phyloP scores from a whole-genome alignment of 1,284 basidiomycete species.

The Marasmius oreades region DNA sequence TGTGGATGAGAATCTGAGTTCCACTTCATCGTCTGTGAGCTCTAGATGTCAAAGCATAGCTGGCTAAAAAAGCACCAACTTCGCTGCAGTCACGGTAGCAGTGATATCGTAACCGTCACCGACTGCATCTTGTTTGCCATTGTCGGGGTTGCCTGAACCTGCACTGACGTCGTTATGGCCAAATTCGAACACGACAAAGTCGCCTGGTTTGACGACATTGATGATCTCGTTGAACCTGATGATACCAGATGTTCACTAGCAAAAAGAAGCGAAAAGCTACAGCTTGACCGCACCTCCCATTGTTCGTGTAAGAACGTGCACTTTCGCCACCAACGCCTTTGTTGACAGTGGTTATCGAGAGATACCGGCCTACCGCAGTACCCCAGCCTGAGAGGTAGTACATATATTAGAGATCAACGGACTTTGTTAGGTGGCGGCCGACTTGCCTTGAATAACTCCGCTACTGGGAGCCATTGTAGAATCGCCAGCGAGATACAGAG shows the following conservation, averaged over 20 bases:
- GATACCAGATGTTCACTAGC: neutral
- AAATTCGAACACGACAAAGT: slow-evolving; percentile 36
- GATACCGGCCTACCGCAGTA: slow-evolving; percentile 25
- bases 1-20: slow-evolving; percentile 19
- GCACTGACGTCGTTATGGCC: slow-evolving; percentile 33
- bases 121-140: slow-evolving; percentile 24
- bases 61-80: slow-evolving; percentile 11
- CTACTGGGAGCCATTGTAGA: slow-evolving; percentile 33
- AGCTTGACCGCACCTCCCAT: slow-evolving; percentile 20
- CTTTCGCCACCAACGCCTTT: slow-evolving; percentile 32
- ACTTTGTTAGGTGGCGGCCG: neutral
- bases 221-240: slow-evolving; percentile 20
- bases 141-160: slow-evolving; percentile 18
- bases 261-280: too few relatives aligned
- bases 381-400: slow-evolving; percentile 32
- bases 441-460: slow-evolving; percentile 11
- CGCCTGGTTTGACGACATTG: slow-evolving; percentile 20
- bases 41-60: too few relatives aligned
- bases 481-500: slow-evolving; percentile 46
- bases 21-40: slow-evolving; percentile 11
- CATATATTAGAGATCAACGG: neutral
- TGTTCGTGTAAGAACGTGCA: slow-evolving; percentile 31
- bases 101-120: slow-evolving; percentile 26
- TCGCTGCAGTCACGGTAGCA: slow-evolving; percentile 19
- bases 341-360: slow-evolving; percentile 31